A percentile compares a stretch with the other conserved stretches of the same genome.
Conservation (phyloP, 2,329 filamentous ascomycete genomes). For the Zopfia rhizophila region DNA sequence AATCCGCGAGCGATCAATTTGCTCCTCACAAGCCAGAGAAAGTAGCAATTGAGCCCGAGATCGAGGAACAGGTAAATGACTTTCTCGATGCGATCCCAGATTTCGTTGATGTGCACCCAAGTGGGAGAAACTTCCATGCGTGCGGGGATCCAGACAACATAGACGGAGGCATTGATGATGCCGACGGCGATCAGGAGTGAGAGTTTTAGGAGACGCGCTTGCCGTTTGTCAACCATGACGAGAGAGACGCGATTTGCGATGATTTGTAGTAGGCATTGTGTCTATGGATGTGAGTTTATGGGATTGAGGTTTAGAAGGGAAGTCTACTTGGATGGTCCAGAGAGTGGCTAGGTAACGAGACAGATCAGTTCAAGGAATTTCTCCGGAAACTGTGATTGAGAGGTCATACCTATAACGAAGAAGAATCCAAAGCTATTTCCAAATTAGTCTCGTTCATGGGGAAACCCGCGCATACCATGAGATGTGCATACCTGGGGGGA, state of each 20-base stretch:
- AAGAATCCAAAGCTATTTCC: constrained; percentile 19
- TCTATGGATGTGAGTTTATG: constrained; percentile 13
- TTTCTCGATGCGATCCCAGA: constrained; percentile 63
- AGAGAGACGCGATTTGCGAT: constrained; percentile 62
- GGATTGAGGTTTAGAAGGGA: not conserved
- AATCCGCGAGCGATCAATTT: constrained; percentile 44
- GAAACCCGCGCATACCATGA: no score
- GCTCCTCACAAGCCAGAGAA: constrained; percentile 50
- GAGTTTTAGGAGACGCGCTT: constrained; percentile 55
- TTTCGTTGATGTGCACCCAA: constrained; percentile 56
- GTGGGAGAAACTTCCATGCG: constrained; percentile 53
- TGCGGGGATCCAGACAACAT: constrained; percentile 61
- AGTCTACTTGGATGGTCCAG: constrained; percentile 53
- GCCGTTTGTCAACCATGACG: constrained; percentile 50
- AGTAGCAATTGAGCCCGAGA: constrained; percentile 60
- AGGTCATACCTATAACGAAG: constrained; percentile 14
- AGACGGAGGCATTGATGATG: constrained; percentile 61
- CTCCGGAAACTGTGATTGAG: not conserved
- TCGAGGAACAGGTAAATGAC: constrained; percentile 60
- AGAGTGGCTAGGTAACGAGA: constrained; percentile 36
- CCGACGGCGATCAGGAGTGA: constrained; percentile 53
- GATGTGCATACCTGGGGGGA: constrained; percentile 45
- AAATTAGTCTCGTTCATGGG: not conserved
- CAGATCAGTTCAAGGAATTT: not conserved
- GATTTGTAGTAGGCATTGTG: constrained; percentile 61